Evolutionary conservation across 257 asterid genomes (phyloP).

Genomic region (Rubia yunnanensis): DNA sequence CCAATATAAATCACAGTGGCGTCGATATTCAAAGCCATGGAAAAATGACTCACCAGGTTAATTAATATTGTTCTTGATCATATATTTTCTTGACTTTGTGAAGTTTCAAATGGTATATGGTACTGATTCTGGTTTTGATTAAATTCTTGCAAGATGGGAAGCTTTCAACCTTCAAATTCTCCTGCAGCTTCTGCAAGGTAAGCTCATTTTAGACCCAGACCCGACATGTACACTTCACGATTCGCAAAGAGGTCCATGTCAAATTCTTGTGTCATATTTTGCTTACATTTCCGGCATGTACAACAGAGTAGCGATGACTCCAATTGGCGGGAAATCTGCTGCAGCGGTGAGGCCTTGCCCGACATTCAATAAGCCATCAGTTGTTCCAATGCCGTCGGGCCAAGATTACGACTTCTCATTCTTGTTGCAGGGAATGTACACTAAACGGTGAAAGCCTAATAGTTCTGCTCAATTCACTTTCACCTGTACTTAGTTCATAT

Average conservation of each 20-base stretch:
- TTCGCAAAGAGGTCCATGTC: too few species aligned
- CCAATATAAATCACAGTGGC: constrained; percentile 2
- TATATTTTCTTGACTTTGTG: not conserved
- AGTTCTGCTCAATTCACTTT: not conserved
- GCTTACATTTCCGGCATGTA: constrained; percentile 4
- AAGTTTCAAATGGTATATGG: not conserved
- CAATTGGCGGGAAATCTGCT: constrained; percentile 13
- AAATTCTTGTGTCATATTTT: not conserved
- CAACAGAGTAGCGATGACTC: constrained; percentile 5
- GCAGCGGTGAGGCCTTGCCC: constrained; percentile 17
- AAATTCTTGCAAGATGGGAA: constrained; percentile 18
- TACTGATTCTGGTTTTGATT: not conserved
- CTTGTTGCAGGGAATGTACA: constrained; percentile 18
- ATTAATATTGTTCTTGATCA: not conserved
- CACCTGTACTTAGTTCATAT: not conserved
- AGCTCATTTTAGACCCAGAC: not conserved
- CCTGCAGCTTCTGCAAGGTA: constrained; percentile 18
- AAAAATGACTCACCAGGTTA: constrained; percentile 20
- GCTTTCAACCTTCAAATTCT: constrained; percentile 6
- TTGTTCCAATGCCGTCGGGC: constrained; percentile 16
- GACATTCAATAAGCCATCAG: constrained; percentile 11
- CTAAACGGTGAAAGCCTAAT: constrained; percentile 13
- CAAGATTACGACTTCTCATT: constrained; percentile 21
- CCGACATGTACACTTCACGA: not conserved
- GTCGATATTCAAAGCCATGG: constrained; percentile 14